These are phyloP conservation scores for Sistotremastrum suecicum DNA, from an alignment of 768 basidiomycete species.

Conservation along the genomic window DNA sequence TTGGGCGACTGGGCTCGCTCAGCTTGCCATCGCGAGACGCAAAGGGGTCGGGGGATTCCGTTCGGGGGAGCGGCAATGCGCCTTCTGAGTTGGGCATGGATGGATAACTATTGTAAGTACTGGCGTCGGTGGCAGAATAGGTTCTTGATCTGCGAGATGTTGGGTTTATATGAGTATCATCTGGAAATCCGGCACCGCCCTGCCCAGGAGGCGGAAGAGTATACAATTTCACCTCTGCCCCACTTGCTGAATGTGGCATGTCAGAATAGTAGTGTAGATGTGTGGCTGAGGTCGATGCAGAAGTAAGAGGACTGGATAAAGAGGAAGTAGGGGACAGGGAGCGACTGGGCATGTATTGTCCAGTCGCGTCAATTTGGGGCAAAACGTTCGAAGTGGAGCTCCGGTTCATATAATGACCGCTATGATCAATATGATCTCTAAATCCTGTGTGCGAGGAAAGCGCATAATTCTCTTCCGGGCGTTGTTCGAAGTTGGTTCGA, in stretches of 20 bases:
- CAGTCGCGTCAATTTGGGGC: constrained; percentile 12
- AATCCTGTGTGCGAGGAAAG: background rate
- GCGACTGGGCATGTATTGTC: constrained; percentile 26
- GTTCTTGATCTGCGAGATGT: constrained; percentile 21
- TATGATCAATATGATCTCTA: too few species aligned
- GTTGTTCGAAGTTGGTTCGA: constrained; percentile 19
- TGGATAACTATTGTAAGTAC: background rate
- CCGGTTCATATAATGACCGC: too few species aligned
- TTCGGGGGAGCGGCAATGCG: background rate
- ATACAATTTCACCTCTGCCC: constrained; percentile 50
- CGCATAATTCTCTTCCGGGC: constrained; percentile 4
- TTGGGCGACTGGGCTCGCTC: background rate
- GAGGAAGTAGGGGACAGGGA: constrained; percentile 55
- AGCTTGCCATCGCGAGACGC: background rate
- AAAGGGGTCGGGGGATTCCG: background rate
- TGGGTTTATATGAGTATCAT: constrained; percentile 16
- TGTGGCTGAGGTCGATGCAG: constrained; percentile 34
- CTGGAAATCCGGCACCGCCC: constrained; percentile 36
- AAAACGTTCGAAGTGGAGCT: constrained; percentile 37
- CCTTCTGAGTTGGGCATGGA: background rate
- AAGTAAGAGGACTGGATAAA: constrained; percentile 35
- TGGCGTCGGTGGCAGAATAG: constrained; percentile 7
- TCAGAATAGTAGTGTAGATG: background rate
- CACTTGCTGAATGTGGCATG: background rate
- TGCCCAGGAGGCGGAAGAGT: constrained; percentile 32